Evolutionary conservation across 495 filamentous ascomycete species (phyloP).

Genomic region (Penicillium silybi): DNA sequence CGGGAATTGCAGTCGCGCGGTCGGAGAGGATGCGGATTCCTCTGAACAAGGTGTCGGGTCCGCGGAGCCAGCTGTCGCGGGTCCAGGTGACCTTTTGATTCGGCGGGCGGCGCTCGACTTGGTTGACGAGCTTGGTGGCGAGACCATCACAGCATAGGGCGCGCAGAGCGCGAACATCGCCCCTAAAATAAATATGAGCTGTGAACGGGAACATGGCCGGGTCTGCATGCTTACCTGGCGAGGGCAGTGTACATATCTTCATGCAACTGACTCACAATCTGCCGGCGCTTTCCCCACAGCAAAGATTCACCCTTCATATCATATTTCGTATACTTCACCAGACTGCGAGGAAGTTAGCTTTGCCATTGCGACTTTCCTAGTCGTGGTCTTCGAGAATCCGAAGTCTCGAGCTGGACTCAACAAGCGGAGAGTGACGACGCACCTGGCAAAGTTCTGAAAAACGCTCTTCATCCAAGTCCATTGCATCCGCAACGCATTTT

Average conservation of each 20-base stretch:
- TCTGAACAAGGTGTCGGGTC: slow-evolving; percentile 42
- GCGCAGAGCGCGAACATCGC: slow-evolving; percentile 54
- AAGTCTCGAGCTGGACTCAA: neutral
- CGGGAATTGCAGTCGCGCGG: slow-evolving; percentile 49
- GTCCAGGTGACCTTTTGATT: slow-evolving; percentile 58
- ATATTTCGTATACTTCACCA: slow-evolving; percentile 37
- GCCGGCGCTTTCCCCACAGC: slow-evolving; percentile 21
- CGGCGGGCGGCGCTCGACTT: slow-evolving; percentile 53
- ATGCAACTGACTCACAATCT: slow-evolving; percentile 54
- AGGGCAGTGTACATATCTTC: slow-evolving; percentile 67
- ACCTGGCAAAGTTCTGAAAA: slow-evolving; percentile 42
- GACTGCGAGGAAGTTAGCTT: slow-evolving; percentile 34
- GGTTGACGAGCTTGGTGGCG: slow-evolving; percentile 46
- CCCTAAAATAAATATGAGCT: slow-evolving; percentile 30
- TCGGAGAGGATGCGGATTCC: slow-evolving; percentile 56
- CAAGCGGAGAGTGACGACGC: slow-evolving; percentile 3
- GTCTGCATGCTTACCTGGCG: slow-evolving; percentile 49
- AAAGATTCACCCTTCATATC: slow-evolving; percentile 30
- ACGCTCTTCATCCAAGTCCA: slow-evolving; percentile 41
- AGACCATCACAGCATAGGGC: slow-evolving; percentile 60
- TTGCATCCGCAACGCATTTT: slow-evolving; percentile 43
- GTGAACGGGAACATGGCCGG: neutral
- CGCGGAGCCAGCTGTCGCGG: slow-evolving; percentile 57
- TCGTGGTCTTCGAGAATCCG: neutral
- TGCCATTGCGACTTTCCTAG: neutral